phyloP scores from a whole-genome alignment of 495 filamentous ascomycete genomes.

The Penicillium riverlandense region DNA sequence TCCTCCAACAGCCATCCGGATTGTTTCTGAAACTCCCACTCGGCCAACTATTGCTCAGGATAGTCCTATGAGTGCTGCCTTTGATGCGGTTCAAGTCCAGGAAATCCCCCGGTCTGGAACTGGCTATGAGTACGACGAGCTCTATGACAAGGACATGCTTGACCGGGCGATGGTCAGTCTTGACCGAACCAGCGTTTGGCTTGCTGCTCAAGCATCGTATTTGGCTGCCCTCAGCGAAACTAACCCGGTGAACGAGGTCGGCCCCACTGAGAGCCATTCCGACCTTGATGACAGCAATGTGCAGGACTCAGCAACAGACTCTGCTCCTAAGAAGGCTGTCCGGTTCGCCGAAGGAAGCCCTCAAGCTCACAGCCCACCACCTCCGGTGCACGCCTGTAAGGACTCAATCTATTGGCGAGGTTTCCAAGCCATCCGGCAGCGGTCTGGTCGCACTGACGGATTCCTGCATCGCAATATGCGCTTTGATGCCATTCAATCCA shows the following conservation, averaged over 20 bases:
- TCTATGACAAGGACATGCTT: constrained; percentile 60
- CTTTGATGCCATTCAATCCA: constrained; percentile 82
- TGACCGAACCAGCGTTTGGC: constrained; percentile 77
- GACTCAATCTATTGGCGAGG: constrained; percentile 90
- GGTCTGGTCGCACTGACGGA: constrained; percentile 56
- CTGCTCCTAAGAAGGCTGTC: constrained; percentile 60
- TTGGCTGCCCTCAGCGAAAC: constrained; percentile 62
- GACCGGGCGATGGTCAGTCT: constrained; percentile 57
- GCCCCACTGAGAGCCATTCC: constrained; percentile 17
- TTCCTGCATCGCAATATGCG: constrained; percentile 78
- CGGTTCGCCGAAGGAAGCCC: constrained; percentile 58
- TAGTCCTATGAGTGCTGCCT: constrained; percentile 25
- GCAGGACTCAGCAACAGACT: constrained; percentile 12
- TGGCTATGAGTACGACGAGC: constrained; percentile 57
- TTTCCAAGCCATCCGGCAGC: constrained; percentile 63
- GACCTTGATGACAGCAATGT: constrained; percentile 9
- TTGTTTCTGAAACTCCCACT: constrained; percentile 21
- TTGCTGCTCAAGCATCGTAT: constrained; percentile 70
- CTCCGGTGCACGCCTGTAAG: constrained; percentile 37
- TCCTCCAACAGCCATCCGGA: constrained; percentile 57
- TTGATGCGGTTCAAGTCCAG: constrained; percentile 26
- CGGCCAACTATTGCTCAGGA: constrained; percentile 13
- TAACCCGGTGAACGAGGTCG: constrained; percentile 47
- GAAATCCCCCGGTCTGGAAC: constrained; percentile 35
- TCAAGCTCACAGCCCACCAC: constrained; percentile 24